Percentiles rank a stretch among this genome's conserved stretches.
These are phyloP conservation scores for Medicago lupulina DNA, from an alignment of 306 rosid genomes.

Conservation along the genomic window DNA sequence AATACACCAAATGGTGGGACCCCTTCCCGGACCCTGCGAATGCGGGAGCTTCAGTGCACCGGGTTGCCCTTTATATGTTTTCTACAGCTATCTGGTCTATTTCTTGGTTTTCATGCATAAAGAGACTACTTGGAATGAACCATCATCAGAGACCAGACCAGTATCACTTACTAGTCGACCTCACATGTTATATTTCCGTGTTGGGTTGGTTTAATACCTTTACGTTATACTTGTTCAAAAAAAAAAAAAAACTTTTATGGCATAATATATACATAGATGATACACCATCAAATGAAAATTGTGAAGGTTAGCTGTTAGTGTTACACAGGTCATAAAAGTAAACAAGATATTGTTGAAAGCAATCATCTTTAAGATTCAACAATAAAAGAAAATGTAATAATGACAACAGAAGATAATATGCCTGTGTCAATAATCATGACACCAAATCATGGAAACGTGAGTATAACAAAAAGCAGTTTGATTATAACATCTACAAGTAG, in stretches of 20 bases:
- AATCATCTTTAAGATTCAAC: conserved; percentile 7
- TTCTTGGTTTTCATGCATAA: background rate
- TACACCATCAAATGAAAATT: conserved; percentile 9
- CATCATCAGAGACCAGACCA: conserved; percentile 5
- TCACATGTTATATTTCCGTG: background rate
- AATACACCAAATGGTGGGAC: no score
- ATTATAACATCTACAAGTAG: background rate
- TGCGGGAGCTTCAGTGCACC: no score
- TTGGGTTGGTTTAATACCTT: conserved; percentile 19
- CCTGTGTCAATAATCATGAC: conserved; percentile 9
- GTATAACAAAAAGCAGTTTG: conserved; percentile 10
- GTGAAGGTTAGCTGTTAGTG: background rate
- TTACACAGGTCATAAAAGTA: conserved; percentile 19
- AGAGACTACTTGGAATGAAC: conserved; percentile 9
- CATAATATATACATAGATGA: background rate
- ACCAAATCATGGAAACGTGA: conserved; percentile 17
- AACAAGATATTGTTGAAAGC: background rate
- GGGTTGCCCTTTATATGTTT: no score
- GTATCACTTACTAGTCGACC: conserved; percentile 22
- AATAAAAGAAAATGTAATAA: background rate
- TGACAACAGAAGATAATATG: conserved; percentile 28
- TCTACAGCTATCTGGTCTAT: background rate
- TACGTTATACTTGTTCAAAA: background rate
- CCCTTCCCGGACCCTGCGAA: no score
- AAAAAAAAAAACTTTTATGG: conserved; percentile 1